phyloP scores from a whole-genome alignment of 169 alveolate species.

The Cryptosporidium xiaoi region DNA sequence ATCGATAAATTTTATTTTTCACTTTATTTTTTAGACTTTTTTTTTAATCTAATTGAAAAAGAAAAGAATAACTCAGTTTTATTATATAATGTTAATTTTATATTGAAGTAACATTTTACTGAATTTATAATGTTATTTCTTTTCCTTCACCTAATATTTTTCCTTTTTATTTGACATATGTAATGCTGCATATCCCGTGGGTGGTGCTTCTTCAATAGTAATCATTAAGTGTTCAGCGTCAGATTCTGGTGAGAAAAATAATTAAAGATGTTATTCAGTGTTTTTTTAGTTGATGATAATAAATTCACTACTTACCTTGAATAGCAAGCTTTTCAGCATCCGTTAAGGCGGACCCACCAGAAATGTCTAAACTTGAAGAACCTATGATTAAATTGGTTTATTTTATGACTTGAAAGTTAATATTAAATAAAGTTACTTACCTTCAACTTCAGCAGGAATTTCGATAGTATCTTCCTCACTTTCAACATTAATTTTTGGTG shows the following conservation, averaged over 20 bases:
- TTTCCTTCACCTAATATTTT: background rate
- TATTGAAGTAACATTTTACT: background rate
- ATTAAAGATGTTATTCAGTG: background rate
- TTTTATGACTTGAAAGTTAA: background rate
- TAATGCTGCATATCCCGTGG: slow-evolving; percentile 63
- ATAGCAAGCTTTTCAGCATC: slow-evolving; percentile 70
- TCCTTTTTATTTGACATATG: slow-evolving; percentile 26
- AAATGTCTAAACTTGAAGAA: slow-evolving; percentile 55
- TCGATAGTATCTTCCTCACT: slow-evolving; percentile 48
- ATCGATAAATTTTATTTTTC: background rate
- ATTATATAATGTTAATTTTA: background rate
- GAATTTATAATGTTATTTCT: background rate
- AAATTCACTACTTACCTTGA: slow-evolving; percentile 48
- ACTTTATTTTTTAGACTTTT: background rate
- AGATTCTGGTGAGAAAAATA: slow-evolving; percentile 13
- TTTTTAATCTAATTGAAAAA: background rate
- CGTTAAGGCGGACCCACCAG: slow-evolving; percentile 23
- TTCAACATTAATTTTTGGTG: slow-evolving; percentile 8
- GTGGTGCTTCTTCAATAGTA: slow-evolving; percentile 67
- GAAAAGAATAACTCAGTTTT: background rate
- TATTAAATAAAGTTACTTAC: slow-evolving; percentile 22
- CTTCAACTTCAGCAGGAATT: slow-evolving; percentile 61
- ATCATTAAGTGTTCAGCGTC: slow-evolving; percentile 68
- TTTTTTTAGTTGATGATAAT: background rate
- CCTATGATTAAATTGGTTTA: slow-evolving; percentile 28